Conservation (phyloP, 1,284 basidiomycete species). For the Moesziomyces aphidis region DNA sequence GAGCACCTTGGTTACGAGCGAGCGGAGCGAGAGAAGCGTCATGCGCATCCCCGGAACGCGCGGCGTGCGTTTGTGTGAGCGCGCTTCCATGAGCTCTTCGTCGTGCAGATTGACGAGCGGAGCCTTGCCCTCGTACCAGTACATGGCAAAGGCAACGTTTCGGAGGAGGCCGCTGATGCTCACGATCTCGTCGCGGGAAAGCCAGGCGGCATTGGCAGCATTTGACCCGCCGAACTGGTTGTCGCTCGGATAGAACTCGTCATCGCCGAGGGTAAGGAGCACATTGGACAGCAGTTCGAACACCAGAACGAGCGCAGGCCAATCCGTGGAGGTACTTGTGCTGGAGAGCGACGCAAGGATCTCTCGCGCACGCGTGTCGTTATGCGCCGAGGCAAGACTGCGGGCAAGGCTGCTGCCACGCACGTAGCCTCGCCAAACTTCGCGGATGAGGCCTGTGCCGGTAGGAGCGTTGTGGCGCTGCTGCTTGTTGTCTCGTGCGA, state of each 20-base stretch:
- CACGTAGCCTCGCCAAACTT: conserved; percentile 64
- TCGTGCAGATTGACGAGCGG: conserved; percentile 31
- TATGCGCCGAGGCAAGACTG: conserved; percentile 35
- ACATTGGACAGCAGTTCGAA: conserved; percentile 86
- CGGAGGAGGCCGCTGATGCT: conserved; percentile 77
- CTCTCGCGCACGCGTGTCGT: conserved; percentile 33
- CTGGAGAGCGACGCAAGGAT: conserved; percentile 26
- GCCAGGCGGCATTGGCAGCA: conserved; percentile 46
- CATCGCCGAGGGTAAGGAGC: conserved; percentile 91
- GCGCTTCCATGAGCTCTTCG: conserved; percentile 5
- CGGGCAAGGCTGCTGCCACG: conserved; percentile 51
- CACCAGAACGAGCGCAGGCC: conserved; percentile 80
- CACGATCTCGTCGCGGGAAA: conserved; percentile 84
- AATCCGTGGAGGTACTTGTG: conserved; percentile 32
- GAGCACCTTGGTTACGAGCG: conserved; percentile 54
- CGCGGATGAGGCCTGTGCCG: conserved; percentile 55
- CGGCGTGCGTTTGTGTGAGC: conserved; percentile 6
- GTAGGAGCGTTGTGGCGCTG: conserved; percentile 18
- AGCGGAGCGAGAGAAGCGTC: conserved; percentile 50
- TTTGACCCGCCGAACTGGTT: conserved; percentile 11
- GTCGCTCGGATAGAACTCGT: conserved; percentile 84
- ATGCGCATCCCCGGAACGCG: conserved; percentile 54
- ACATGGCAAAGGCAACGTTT: conserved; percentile 82
- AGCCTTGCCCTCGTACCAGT: conserved; percentile 75
- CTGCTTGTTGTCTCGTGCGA: conserved; percentile 2